Evolutionary conservation across 2,329 filamentous ascomycete genomes (phyloP), one percentile per base, ranked within the genome.

Genomic region (Fusarium algeriense): DNA sequence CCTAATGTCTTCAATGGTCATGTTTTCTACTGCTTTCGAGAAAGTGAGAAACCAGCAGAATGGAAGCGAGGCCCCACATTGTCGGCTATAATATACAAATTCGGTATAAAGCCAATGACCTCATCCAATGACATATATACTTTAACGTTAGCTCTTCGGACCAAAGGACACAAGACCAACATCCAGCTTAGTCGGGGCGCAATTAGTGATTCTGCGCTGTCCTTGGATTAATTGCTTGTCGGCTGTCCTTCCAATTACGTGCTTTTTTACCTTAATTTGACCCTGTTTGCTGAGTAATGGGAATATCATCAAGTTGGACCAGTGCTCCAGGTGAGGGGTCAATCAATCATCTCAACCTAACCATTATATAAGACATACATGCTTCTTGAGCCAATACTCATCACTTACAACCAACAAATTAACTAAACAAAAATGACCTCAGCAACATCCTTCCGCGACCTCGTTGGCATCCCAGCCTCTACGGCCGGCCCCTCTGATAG

Each of bases 401-500:
- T 4, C 8, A 28, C 9, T 6, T 19, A 6, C 10, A 10, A 23
- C 11, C 10, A 10, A 23, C 11, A 30, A 11, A 15, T 14, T 23
- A 38, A 1, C 3, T 3, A 7, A 5, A 20, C 6, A 11, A 7
- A 40, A 45, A 66, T 66, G 63, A n/a, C 53, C 2, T 67, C 61
- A 6, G 63, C 61, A 32, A 53, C 61, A 15, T 66, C 63, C 1
- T 66, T 66, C 35, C 63, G 63, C 2, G 61, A 66, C 4, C 30
- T 66, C 4, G 26, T 91, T 59, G 90, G 90, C 62, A 80, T 86
- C 15, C 76, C 82, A 13, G 84, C 85, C 28, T 88, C 87, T 17
- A 87, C 85, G 1, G 89, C 89, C 11, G 86, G 87, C 0, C 81
- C 86, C 1, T 78, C 79, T 45, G 89, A 92, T 80, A 89, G 86